phyloP scores from a whole-genome alignment of 768 basidiomycete genomes.

The Lactarius psammicola region DNA sequence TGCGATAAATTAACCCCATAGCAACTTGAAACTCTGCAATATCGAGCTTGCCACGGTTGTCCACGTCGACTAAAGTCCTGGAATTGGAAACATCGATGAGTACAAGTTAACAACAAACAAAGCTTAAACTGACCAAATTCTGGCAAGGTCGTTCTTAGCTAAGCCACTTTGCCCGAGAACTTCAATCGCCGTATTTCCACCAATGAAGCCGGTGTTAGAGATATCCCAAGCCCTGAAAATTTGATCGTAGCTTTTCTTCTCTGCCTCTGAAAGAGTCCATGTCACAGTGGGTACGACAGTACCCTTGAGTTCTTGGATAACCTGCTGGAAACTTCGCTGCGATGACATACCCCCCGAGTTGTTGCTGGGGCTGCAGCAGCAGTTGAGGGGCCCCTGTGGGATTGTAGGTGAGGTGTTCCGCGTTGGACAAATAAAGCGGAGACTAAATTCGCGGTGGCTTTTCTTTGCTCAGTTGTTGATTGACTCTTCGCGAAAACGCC shows the following conservation, averaged over 20 bases:
- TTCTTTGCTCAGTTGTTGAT: not conserved
- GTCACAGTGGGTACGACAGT: constrained; percentile 66
- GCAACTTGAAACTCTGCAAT: constrained; percentile 97
- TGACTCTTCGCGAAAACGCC: constrained; percentile 33
- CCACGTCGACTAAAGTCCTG: constrained; percentile 89
- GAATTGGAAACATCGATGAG: not conserved
- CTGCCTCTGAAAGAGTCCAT: constrained; percentile 83
- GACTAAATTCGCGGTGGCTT: not conserved
- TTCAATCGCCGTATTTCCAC: constrained; percentile 78
- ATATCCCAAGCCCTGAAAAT: constrained; percentile 98
- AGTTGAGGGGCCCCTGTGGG: constrained; percentile 66
- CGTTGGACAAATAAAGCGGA: constrained; percentile 19
- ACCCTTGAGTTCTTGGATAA: constrained; percentile 72
- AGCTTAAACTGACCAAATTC: constrained; percentile 72
- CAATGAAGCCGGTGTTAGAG: constrained; percentile 77
- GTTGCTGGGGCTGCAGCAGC: constrained; percentile 49
- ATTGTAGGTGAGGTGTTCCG: too few relatives aligned
- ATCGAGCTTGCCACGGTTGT: constrained; percentile 94
- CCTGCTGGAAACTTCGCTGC: constrained; percentile 84
- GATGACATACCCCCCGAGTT: constrained; percentile 52
- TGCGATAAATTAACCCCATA: constrained; percentile 95
- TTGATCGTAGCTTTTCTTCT: constrained; percentile 95
- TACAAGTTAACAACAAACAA: constrained; percentile 16
- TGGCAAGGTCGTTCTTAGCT: constrained; percentile 83
- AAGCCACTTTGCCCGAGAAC: constrained; percentile 95